Base-by-base conservation (phyloP, 371 early-diverging fungal genomes). In the Syncephalis fuscata region DNA sequence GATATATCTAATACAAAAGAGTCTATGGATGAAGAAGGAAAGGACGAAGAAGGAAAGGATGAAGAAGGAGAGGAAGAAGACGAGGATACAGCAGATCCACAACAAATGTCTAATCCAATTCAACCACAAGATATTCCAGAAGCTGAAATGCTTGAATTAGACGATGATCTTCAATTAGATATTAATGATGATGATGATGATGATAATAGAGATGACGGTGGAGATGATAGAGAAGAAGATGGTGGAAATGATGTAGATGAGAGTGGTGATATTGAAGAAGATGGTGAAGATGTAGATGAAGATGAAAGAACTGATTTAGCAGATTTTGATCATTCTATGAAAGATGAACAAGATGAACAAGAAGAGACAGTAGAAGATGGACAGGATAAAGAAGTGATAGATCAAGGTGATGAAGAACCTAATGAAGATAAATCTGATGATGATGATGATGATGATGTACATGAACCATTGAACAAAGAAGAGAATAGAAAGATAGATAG, bases 11-110 rank as follows among this genome's bases (percentile, higher is more conserved):
- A 49, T 11, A 51, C 54, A 4, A 56, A 57, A 24, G 62, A 61
- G 47, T 62, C 66, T 22, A 56, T 63, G 4, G 64, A 70, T 22
- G 73, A 73, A 17, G 69, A 76, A 19, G 66, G 60, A 42, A 54
- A 66, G 47, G 64, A 65, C 22, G 63, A 70, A 15, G 65, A 50
- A 9, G 41, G 56, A 2, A 70, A 71, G 42, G 69, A 74, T 46
- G 57, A 57, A 22, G 59, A 62, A 36, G 60, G 59, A 36, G 62
- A 65, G 16, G 62, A 64, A 39, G 66, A 70, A 32, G 70, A 70
- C 25, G 65, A 69, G 9, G 65, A 61, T 19, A 60, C 61, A 39
- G 63, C 73, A 45, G 66, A 32, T 32, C 32, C 70, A 55, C 41
- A 59, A 58, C 38, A 61, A 65, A 10, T 60, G 54, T 2, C 67